Conservation (phyloP, 257 asterid species). For the Fraxinus excelsior region DNA sequence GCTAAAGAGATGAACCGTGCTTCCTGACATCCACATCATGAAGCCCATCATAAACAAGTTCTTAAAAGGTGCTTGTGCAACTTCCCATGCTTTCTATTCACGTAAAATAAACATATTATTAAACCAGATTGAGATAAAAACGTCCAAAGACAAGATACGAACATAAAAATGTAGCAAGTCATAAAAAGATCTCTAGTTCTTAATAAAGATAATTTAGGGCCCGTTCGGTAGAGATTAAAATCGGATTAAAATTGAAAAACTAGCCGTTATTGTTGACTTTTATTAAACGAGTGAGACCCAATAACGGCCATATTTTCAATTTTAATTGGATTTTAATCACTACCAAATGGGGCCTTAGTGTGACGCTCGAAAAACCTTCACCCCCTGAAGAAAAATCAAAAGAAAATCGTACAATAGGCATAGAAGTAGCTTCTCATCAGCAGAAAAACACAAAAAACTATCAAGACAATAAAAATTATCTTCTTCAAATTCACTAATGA, state of each 20-base stretch:
- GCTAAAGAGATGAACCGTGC: conserved; percentile 95
- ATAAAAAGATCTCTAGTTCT: background rate
- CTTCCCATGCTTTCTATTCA: conserved; percentile 98
- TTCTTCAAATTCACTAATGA: background rate
- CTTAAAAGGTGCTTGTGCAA: conserved; percentile 93
- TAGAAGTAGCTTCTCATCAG: too few relatives aligned
- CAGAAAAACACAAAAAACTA: too few relatives aligned
- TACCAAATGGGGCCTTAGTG: too few relatives aligned
- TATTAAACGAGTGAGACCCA: too few relatives aligned
- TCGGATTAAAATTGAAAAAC: too few relatives aligned
- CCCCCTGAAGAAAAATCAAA: too few relatives aligned
- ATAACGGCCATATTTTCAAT: too few relatives aligned
- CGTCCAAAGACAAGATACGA: background rate
- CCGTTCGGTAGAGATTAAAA: too few relatives aligned
- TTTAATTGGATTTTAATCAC: too few relatives aligned
- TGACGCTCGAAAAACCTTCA: background rate
- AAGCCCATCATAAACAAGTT: conserved; percentile 95
- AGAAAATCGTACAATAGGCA: too few relatives aligned
- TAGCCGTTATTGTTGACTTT: too few relatives aligned
- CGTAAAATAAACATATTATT: conserved; percentile 10
- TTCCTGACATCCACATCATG: conserved; percentile 99
- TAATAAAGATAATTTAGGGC: conserved; percentile 3
- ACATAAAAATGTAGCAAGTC: background rate
- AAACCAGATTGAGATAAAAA: background rate
- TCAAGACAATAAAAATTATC: too few relatives aligned